phyloP scores from a whole-genome alignment of 116 monocot genomes.

The Thalassia testudinum region DNA sequence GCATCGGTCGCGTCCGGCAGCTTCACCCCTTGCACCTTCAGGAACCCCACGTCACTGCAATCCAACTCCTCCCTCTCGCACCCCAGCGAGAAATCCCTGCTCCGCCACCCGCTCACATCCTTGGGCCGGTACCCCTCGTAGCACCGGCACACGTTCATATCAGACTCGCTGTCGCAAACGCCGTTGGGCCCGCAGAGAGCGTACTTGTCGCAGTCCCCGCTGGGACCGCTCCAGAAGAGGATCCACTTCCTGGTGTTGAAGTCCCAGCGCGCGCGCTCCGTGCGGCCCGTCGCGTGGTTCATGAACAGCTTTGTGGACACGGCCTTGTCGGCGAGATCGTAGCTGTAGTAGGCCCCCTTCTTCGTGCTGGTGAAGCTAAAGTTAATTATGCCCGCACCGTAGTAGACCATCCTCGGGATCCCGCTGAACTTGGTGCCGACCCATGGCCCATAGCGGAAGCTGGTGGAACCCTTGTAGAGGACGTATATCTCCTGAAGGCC shows the following conservation, averaged over 20 bases:
- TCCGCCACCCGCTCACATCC: neutral
- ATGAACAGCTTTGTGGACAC: neutral
- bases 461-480: neutral
- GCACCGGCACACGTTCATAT: neutral
- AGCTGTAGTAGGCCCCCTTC: conserved; percentile 4
- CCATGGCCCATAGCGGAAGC: conserved; percentile 14
- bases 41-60: neutral
- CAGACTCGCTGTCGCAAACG: conserved; percentile 1
- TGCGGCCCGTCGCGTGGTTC: neutral
- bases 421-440: conserved; percentile 11
- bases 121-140: conserved; percentile 2
- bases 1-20: conserved; percentile 10
- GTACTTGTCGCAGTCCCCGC: conserved; percentile 2
- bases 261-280: conserved; percentile 3
- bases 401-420: neutral
- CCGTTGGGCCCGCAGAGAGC: conserved; percentile 5
- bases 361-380: neutral
- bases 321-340: neutral
- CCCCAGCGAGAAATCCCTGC: neutral
- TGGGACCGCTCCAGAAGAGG: neutral
- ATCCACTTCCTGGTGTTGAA: neutral
- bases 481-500: neutral
- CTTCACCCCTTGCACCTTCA: neutral
- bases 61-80: conserved; percentile 5
- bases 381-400: neutral